Evolutionary conservation across 2,329 filamentous ascomycete genomes (phyloP).

Genomic region (Aspergillus alliaceus): DNA sequence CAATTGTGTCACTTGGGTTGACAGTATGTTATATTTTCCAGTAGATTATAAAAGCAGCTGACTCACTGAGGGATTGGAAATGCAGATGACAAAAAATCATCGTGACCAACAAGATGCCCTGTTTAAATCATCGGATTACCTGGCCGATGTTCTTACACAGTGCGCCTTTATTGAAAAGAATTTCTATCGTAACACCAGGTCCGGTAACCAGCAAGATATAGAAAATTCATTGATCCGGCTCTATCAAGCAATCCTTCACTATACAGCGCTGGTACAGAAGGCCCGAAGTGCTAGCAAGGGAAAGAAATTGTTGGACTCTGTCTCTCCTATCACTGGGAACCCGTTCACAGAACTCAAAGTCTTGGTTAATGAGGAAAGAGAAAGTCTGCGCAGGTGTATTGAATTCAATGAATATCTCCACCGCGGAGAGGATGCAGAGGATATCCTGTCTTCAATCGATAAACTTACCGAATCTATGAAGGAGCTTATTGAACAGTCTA

Average conservation of each 20-base stretch:
- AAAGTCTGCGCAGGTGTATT: conserved; percentile 11
- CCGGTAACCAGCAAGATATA: background rate
- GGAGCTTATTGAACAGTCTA: background rate
- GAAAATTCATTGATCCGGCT: conserved; percentile 6
- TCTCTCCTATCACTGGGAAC: conserved; percentile 10
- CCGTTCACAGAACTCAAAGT: conserved; percentile 8
- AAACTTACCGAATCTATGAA: too few relatives aligned
- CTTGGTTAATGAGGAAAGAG: too few relatives aligned
- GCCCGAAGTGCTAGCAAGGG: background rate
- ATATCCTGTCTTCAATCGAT: too few relatives aligned
- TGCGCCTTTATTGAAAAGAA: conserved; percentile 14
- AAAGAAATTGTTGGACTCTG: conserved; percentile 10
- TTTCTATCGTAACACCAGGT: conserved; percentile 6
- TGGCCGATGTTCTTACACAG: conserved; percentile 12
- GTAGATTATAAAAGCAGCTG: background rate
- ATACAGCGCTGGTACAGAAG: conserved; percentile 6
- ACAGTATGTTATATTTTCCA: conserved; percentile 5
- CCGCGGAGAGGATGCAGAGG: conserved; percentile 3
- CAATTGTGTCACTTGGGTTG: conserved; percentile 21
- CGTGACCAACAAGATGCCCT: conserved; percentile 5
- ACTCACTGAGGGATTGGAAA: background rate
- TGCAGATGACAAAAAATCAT: conserved; percentile 16
- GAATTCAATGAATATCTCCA: conserved; percentile 10
- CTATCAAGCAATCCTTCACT: conserved; percentile 15
- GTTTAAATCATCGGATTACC: too few relatives aligned